Evolutionary conservation across 2,329 filamentous ascomycete genomes (phyloP), one percentile per base, ranked within the genome.

Genomic region (Coleophoma cylindrospora): DNA sequence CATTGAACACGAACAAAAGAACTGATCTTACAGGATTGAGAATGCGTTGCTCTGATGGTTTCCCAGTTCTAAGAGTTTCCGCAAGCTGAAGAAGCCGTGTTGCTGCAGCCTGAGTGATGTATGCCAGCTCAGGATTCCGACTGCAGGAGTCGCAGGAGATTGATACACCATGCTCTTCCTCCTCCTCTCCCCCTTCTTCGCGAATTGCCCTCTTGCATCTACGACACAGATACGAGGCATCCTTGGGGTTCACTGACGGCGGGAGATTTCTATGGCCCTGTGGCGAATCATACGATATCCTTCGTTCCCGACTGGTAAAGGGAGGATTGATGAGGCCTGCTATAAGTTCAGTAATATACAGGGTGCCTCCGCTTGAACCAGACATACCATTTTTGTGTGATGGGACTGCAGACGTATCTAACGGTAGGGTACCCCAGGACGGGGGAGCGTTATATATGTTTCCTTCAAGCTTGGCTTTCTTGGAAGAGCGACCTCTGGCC

Each of bases 81-180:
- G 52, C 56, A 36, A 63, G 56, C 52, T 63, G 50, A 59, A 54
- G 63, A 54, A 63, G 60, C 55, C 50, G 55, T 34, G 51, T 49
- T 57, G 55, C 58, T 56, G 58, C 52, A 48, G 54, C 57, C 49
- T 59, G 50, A 27, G 57, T 55, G 45, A 60, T 50, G 45, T 47
- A 49, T 41, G 50, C 52, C 10, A 62, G 50, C 37, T 59, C 60
- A 15, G 60, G 56, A 48, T 57, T 49, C 33, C 45, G 57, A 46
- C 51, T 52, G 54, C 56, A 60, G 27, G 50, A 48, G 47, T 60
- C 60, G 45, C 54, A 57, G 45, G 55, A 54, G n/a, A 54, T 53
- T 5, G 43, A 36, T 17, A 38, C 40, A 19, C 53, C 36, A 17
- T n/a, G 36, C 15, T 17, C 15, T 17, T 38, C 50, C 37, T 43